Conservation (phyloP, 176 grass and related monocot species). For the Saccharum spontaneum region DNA sequence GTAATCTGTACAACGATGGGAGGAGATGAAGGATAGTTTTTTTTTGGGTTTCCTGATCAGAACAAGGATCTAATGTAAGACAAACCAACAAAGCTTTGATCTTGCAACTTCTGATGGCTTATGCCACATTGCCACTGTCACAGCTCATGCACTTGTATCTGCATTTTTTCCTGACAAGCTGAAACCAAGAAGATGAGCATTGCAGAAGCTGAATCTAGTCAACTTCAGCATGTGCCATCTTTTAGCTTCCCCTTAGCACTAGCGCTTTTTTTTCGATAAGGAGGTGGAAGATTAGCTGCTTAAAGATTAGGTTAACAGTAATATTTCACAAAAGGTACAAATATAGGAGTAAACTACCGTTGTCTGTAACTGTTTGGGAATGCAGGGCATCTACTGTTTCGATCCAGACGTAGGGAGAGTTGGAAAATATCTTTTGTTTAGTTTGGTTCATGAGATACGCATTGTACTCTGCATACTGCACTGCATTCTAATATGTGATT, state of each 20-base stretch:
- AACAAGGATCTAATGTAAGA: conserved; percentile 21
- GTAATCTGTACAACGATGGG: conserved; percentile 37
- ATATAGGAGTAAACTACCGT: too few relatives aligned
- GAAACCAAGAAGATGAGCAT: neutral
- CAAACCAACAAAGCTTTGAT: conserved; percentile 17
- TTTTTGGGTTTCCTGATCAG: neutral
- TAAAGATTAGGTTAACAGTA: neutral
- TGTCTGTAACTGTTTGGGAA: neutral
- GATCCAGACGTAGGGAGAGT: too few relatives aligned
- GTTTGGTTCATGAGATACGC: too few relatives aligned
- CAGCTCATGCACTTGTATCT: neutral
- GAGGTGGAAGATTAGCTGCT: neutral
- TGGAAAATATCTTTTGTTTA: too few relatives aligned
- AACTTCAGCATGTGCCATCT: neutral
- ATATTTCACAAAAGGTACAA: neutral
- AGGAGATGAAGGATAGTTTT: neutral
- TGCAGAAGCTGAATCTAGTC: neutral
- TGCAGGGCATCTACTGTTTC: too few relatives aligned
- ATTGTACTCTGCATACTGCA: too few relatives aligned
- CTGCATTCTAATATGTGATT: neutral
- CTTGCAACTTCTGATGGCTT: neutral
- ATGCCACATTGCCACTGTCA: neutral
- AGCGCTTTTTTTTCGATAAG: too few relatives aligned
- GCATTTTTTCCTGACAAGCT: neutral
- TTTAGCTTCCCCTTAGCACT: neutral